Conservation (phyloP, 2,329 filamentous ascomycete species). For the Aspergillus viridinutans region DNA sequence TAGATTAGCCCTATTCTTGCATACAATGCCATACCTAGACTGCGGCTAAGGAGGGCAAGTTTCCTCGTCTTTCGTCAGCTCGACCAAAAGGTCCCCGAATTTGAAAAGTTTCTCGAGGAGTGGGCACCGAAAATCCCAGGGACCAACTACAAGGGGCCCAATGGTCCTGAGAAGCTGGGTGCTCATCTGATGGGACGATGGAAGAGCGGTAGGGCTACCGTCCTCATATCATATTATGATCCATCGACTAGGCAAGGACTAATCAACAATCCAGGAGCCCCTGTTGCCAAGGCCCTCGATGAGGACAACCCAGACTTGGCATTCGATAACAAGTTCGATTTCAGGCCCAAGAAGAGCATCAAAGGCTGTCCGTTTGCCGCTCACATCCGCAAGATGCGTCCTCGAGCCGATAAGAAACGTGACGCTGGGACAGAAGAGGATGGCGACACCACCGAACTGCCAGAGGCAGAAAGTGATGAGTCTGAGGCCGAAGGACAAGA, state of each 20-base stretch:
- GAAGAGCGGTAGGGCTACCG: constrained; percentile 32
- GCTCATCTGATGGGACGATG: constrained; percentile 44
- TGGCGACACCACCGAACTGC: constrained; percentile 3
- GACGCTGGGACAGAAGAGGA: constrained; percentile 5
- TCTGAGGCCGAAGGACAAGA: neutral
- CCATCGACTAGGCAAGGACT: neutral
- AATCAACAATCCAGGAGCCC: constrained; percentile 24
- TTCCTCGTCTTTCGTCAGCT: constrained; percentile 45
- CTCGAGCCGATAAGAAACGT: constrained; percentile 33
- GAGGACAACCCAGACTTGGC: constrained; percentile 30
- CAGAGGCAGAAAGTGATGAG: neutral
- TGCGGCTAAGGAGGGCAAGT: constrained; percentile 44
- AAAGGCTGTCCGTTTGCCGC: constrained; percentile 44
- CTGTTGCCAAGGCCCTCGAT: constrained; percentile 27
- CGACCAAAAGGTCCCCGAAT: constrained; percentile 43
- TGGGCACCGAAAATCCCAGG: constrained; percentile 18
- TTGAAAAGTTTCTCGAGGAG: constrained; percentile 36
- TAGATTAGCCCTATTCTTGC: no score
- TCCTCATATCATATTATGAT: neutral
- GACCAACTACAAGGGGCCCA: constrained; percentile 15
- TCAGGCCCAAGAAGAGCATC: constrained; percentile 27
- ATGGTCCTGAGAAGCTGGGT: constrained; percentile 30
- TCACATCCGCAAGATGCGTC: constrained; percentile 47
- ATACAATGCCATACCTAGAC: no score
- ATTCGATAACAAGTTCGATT: constrained; percentile 39